Evolutionary conservation across 108 stramenopile species (phyloP), one percentile per base, ranked within the genome.

Genomic region (Aureococcus anophagefferens): DNA sequence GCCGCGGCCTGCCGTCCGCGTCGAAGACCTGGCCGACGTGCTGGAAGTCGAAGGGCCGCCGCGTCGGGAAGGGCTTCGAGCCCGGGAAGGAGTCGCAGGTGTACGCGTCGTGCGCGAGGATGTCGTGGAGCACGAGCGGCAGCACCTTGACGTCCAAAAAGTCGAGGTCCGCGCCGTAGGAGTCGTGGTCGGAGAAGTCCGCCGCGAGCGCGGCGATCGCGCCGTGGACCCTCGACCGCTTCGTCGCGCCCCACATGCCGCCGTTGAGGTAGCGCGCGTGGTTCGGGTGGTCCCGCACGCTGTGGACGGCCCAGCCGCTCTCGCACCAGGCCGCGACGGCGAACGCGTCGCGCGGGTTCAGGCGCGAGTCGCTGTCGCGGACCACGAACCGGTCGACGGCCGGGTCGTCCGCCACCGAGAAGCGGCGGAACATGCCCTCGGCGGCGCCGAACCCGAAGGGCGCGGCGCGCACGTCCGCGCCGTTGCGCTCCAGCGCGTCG

Each of bases 21-120:
- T 74, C 68, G 68, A 78, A 78, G 33, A 78, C 77, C 72, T 78
- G 77, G 14, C 77, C 72, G 18, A 78, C 77, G 44, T 78, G 77
- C 67, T 74, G 73, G 40, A 65, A 74, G 33, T 63, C 72, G 25
- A n/a, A 11, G 28, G 35, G 18, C 35, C 77, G 71, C 66, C 37
- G 64, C 32, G 77, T 78, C 35, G 77, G 77, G 64, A 73, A 78
- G 28, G 77, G 72, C 35, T 29, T 40, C 33, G 65, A 29, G 32
- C 67, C 35, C 59, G 69, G 71, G 34, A 62, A 78, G 30, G 30
- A 25, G 67, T 68, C 71, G 44, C 77, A 78, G 32, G 65, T 68
- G 66, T 74, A 78, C 28, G 51, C 34, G 67, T 78, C 77, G 66
- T 78, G 77, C 25, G 66, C 25, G 9, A 73, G 36, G 34, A 67